phyloP scores from a whole-genome alignment of 139 green algal species.

The Trebouxia sp. region DNA sequence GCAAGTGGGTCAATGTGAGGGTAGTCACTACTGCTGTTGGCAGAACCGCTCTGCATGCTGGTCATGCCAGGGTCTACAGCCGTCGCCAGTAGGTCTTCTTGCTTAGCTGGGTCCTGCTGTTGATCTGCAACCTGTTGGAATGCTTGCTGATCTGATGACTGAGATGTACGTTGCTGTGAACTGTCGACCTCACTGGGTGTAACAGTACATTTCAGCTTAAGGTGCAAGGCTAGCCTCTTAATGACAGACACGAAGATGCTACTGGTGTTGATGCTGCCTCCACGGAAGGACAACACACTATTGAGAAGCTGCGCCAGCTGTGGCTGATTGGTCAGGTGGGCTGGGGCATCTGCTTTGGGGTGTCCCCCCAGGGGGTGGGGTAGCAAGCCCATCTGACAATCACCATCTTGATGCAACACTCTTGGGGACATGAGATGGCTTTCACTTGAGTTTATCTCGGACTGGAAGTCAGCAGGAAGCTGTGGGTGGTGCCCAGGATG shows the following conservation, averaged over 20 bases:
- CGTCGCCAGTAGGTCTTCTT: not conserved
- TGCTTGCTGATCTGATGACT: too few relatives aligned
- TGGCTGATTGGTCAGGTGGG: slow-evolving; percentile 16
- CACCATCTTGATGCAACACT: too few relatives aligned
- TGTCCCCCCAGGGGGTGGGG: slow-evolving; percentile 7
- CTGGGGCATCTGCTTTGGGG: not conserved
- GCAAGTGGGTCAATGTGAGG: not conserved
- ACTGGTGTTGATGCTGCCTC: not conserved
- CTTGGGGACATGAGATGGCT: not conserved
- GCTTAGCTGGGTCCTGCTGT: too few relatives aligned
- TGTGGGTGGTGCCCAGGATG: not conserved
- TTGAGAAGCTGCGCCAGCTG: slow-evolving; percentile 19
- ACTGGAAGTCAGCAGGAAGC: not conserved
- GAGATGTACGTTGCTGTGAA: not conserved
- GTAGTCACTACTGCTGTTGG: not conserved
- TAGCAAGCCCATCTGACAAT: not conserved
- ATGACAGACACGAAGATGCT: not conserved
- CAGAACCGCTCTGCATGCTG: not conserved
- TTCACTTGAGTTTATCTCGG: not conserved
- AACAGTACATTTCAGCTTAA: not conserved
- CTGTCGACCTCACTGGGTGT: not conserved
- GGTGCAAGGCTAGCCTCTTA: not conserved
- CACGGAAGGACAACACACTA: not conserved
- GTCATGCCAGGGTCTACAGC: not conserved
- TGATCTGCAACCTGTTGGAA: too few relatives aligned